Percentiles rank a stretch among this genome's conserved stretches.
phyloP scores from a whole-genome alignment of 1,139 yeast species.

The Candida sanyaensis region DNA sequence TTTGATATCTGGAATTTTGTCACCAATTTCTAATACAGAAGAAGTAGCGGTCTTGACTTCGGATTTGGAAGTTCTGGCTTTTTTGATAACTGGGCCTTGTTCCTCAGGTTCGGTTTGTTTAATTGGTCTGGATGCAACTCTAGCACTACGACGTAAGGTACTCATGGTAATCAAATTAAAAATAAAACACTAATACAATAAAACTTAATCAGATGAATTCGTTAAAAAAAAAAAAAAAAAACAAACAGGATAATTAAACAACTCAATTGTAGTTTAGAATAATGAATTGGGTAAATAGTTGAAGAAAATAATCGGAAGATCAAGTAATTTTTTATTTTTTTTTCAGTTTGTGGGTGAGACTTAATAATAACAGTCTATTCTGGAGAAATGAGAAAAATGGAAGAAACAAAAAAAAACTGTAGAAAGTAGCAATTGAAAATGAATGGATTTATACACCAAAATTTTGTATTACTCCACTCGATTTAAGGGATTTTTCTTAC shows the following conservation, averaged over 20 bases:
- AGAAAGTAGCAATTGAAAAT: not conserved
- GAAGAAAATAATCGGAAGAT: not conserved
- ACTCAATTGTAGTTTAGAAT: not conserved
- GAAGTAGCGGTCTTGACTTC: slow-evolving; percentile 5
- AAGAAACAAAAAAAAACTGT: not conserved
- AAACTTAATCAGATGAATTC: not conserved
- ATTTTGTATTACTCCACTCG: not conserved
- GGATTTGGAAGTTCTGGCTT: slow-evolving; percentile 23
- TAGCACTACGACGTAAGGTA: slow-evolving; percentile 56
- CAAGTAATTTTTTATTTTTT: not conserved
- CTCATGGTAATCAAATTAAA: slow-evolving; percentile 33
- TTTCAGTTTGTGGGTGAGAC: slow-evolving; percentile 1
- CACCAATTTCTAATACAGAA: slow-evolving; percentile 58
- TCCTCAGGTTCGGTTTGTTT: slow-evolving; percentile 13
- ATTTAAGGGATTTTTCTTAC: not conserved
- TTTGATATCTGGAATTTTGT: slow-evolving; percentile 63
- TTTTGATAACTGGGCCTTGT: slow-evolving; percentile 22
- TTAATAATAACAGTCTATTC: too few species aligned
- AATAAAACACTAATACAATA: not conserved
- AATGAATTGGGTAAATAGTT: not conserved
- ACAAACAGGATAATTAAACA: not conserved
- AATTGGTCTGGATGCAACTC: slow-evolving; percentile 32
- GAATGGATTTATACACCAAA: not conserved
- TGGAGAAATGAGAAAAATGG: not conserved
- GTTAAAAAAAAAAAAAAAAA: not conserved